phyloP scores from a whole-genome alignment of 352 stramenopile genomes.

The Globisporangium paroecandrum region DNA sequence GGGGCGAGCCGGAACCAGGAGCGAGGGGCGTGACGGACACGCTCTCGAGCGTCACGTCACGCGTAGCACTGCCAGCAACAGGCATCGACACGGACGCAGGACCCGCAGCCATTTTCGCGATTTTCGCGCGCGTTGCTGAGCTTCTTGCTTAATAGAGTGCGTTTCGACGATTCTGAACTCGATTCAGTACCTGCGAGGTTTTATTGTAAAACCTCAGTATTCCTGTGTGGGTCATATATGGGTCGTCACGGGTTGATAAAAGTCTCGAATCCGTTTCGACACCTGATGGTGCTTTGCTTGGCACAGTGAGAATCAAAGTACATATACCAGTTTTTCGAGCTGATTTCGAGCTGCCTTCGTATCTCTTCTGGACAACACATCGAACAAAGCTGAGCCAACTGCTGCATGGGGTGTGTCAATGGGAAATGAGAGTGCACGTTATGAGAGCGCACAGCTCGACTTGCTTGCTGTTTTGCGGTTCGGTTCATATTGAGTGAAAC shows the following conservation, averaged over 20 bases:
- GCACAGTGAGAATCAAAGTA: no score
- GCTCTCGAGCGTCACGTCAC: not conserved
- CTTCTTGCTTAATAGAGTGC: constrained; percentile 5
- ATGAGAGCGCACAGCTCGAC: no score
- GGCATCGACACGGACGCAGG: not conserved
- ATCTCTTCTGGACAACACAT: no score
- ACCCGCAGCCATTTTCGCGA: not conserved
- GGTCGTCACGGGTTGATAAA: no score
- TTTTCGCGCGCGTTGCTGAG: not conserved
- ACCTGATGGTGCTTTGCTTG: no score
- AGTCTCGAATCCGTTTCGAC: no score
- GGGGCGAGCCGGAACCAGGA: not conserved
- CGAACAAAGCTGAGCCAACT: no score
- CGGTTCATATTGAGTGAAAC: not conserved
- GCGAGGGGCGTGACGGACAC: not conserved
- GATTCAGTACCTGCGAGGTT: constrained; percentile 6
- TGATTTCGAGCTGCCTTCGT: no score
- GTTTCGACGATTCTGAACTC: constrained; percentile 6
- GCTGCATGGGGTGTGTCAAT: no score
- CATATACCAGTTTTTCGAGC: no score
- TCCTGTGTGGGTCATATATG: no score
- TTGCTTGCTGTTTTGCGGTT: no score
- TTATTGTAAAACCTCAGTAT: not conserved
- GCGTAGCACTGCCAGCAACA: not conserved
- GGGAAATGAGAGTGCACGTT: not conserved